These are phyloP conservation scores for Epichloe aotearoae DNA, from an alignment of 2,329 filamentous ascomycete genomes.

Conservation along the genomic window DNA sequence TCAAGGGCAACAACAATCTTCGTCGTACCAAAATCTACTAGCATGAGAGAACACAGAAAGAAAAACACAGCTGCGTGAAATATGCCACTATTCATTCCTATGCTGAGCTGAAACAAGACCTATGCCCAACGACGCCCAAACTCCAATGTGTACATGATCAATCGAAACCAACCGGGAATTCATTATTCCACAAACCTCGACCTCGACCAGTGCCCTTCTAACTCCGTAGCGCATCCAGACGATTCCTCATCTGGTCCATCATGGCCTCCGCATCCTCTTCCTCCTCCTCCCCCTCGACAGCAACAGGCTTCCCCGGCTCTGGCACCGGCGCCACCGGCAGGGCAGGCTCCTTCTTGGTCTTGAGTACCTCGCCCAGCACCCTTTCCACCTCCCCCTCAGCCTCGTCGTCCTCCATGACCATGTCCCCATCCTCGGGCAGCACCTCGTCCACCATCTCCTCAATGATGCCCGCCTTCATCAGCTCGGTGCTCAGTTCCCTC, in stretches of 20 bases:
- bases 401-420: constrained; percentile 64
- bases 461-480: constrained; percentile 91
- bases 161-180: background rate
- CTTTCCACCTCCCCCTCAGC: constrained; percentile 77
- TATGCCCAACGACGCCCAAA: background rate
- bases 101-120: background rate
- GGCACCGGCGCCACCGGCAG: constrained; percentile 42
- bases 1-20: no score
- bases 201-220: constrained; percentile 21
- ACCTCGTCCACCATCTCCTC: constrained; percentile 93
- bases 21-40: no score
- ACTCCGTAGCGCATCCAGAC: constrained; percentile 83
- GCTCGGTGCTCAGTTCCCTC: constrained; percentile 71
- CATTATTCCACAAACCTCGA: background rate
- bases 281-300: constrained; percentile 44
- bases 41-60: background rate
- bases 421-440: constrained; percentile 60
- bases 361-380: constrained; percentile 80
- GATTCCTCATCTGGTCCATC: constrained; percentile 86
- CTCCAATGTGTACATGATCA: background rate
- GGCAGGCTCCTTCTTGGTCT: constrained; percentile 56
- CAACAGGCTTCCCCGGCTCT: constrained; percentile 32
- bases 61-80: background rate
- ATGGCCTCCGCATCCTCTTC: constrained; percentile 63
- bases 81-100: background rate